These are phyloP conservation scores for Obba rivulosa DNA, from an alignment of 768 basidiomycete genomes.

Conservation along the genomic window DNA sequence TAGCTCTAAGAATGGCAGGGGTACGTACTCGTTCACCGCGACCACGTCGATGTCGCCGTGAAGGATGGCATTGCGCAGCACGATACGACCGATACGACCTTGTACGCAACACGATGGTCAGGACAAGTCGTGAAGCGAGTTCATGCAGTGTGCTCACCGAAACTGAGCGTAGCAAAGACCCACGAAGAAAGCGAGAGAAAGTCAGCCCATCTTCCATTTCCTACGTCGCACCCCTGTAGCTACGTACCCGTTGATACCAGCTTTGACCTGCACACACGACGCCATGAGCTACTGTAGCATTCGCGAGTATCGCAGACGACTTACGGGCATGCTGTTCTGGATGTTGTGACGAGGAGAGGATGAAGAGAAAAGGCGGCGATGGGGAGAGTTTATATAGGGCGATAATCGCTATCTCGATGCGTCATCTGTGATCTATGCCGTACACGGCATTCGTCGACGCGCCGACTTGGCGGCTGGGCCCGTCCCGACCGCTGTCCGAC, in stretches of 20 bases:
- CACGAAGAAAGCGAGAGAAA: slow-evolving; percentile 5
- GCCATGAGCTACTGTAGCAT: neutral
- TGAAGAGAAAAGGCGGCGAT: neutral
- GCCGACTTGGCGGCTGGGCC: too few relatives aligned
- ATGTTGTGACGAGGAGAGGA: slow-evolving; percentile 5
- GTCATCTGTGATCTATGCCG: neutral
- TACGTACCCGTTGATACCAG: slow-evolving; percentile 93
- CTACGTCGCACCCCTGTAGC: slow-evolving; percentile 1
- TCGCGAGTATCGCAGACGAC: neutral
- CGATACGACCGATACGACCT: slow-evolving; percentile 99
- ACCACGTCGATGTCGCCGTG: slow-evolving; percentile 76
- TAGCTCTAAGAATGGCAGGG: neutral
- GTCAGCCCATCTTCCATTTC: slow-evolving; percentile 1
- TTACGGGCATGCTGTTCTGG: slow-evolving; percentile 13
- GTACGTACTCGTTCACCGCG: slow-evolving; percentile 87
- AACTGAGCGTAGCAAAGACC: slow-evolving; percentile 38
- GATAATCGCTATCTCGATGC: slow-evolving; percentile 13
- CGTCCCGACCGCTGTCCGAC: too few relatives aligned
- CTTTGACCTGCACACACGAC: slow-evolving; percentile 52
- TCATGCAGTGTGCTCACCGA: slow-evolving; percentile 50
- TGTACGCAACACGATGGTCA: neutral
- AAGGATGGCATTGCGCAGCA: slow-evolving; percentile 88
- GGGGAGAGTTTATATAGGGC: slow-evolving; percentile 9
- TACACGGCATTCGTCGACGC: too few relatives aligned
- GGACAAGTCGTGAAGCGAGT: neutral